Evolutionary conservation across 805 yeast genomes (phyloP).

Genomic region (Teunomyces barrocoloradensis): DNA sequence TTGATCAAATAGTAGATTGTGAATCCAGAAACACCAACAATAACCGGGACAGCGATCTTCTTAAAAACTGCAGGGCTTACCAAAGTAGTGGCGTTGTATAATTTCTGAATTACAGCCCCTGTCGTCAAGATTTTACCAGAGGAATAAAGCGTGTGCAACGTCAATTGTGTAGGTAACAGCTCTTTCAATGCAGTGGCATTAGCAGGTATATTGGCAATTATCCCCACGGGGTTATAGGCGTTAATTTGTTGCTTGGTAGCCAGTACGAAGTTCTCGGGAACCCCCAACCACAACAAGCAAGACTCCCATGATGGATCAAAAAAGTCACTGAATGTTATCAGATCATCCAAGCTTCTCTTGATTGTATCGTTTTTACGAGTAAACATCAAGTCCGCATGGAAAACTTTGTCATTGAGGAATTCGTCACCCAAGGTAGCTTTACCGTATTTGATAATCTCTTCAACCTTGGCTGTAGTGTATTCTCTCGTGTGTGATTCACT

Average conservation of each 20-base stretch:
- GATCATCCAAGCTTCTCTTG: conserved; percentile 55
- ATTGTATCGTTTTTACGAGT: conserved; percentile 65
- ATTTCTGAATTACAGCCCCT: conserved; percentile 42
- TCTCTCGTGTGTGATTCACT: conserved; percentile 71
- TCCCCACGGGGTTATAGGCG: conserved; percentile 30
- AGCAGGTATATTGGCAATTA: conserved; percentile 29
- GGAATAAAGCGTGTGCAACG: conserved; percentile 39
- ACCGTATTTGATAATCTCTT: conserved; percentile 61
- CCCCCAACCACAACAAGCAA: conserved; percentile 46
- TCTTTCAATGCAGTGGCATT: conserved; percentile 30
- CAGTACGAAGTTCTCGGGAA: conserved; percentile 29
- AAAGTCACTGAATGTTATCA: conserved; percentile 68
- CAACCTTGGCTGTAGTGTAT: conserved; percentile 59
- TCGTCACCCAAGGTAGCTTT: conserved; percentile 61
- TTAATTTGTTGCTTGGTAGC: conserved; percentile 27
- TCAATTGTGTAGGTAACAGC: conserved; percentile 34
- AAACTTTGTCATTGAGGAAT: conserved; percentile 56
- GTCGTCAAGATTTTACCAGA: conserved; percentile 39
- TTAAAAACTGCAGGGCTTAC: conserved; percentile 40
- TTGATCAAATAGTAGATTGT: conserved; percentile 61
- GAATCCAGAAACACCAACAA: conserved; percentile 49
- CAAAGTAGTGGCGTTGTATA: conserved; percentile 30
- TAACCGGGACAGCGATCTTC: conserved; percentile 53
- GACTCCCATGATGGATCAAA: conserved; percentile 73
- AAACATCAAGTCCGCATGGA: conserved; percentile 79